Percentiles rank a stretch among this genome's conserved stretches.
These are phyloP conservation scores for Melaleuca quinquenervia DNA, from an alignment of 345 rosid species.

Conservation along the genomic window DNA sequence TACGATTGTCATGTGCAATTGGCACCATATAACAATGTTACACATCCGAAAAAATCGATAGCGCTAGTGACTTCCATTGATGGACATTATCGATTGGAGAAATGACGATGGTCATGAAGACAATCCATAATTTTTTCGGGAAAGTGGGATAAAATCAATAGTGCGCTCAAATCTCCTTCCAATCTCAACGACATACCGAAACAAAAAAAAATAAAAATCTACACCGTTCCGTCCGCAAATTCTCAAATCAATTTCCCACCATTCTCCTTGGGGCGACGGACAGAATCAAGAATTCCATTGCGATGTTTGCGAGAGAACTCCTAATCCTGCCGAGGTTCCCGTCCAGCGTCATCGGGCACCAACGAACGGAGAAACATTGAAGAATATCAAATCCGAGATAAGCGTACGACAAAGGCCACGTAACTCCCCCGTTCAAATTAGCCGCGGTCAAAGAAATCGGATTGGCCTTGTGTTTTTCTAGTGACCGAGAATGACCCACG, in stretches of 20 bases:
- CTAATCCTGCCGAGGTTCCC: neutral
- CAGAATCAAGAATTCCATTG: neutral
- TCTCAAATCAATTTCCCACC: neutral
- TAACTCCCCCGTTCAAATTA: neutral
- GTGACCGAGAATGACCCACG: neutral
- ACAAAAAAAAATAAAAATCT: too few relatives aligned
- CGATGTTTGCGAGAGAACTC: neutral
- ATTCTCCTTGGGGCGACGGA: too few relatives aligned
- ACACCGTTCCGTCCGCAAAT: neutral
- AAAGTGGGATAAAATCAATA: too few relatives aligned
- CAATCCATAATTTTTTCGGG: too few relatives aligned
- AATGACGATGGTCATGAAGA: too few relatives aligned
- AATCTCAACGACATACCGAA: fast-evolving
- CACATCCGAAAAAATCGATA: too few relatives aligned
- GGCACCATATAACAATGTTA: too few relatives aligned
- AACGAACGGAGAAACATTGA: fast-evolving
- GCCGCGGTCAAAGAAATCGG: neutral
- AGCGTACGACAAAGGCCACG: neutral
- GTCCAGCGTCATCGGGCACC: neutral
- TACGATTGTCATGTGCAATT: neutral
- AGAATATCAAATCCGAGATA: neutral
- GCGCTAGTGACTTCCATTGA: neutral
- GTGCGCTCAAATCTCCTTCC: neutral
- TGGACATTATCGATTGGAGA: neutral
- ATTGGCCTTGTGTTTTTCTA: neutral